phyloP scores from a whole-genome alignment of 1,284 basidiomycete genomes.

The Butyriboletus appendiculatus region DNA sequence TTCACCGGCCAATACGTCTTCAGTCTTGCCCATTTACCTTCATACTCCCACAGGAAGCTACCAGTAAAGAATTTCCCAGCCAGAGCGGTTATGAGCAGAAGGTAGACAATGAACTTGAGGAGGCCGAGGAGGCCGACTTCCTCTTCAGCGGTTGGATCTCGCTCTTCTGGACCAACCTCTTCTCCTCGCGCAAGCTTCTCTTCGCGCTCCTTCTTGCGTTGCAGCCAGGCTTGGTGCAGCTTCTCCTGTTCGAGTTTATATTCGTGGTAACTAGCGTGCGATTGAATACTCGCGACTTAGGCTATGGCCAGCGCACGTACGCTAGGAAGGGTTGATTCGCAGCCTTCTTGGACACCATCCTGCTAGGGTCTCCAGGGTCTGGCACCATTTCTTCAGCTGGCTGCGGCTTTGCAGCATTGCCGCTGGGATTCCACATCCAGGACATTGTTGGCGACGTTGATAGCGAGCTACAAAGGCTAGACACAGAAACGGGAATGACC shows the following conservation, averaged over 20 bases:
- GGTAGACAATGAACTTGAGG: constrained; percentile 65
- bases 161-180: constrained; percentile 67
- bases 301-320: constrained; percentile 46
- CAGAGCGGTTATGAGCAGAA: constrained; percentile 53
- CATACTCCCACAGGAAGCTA: constrained; percentile 77
- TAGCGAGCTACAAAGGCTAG: not conserved
- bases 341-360: constrained; percentile 72
- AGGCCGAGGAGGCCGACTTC: constrained; percentile 67
- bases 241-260: constrained; percentile 64
- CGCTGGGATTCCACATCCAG: constrained; percentile 33
- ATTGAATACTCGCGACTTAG: constrained; percentile 12
- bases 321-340: constrained; percentile 82
- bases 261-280: constrained; percentile 57
- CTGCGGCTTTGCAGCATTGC: constrained; percentile 19
- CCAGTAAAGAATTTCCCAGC: constrained; percentile 82
- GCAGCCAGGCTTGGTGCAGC: constrained; percentile 64
- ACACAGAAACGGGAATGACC: not conserved
- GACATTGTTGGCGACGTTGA: constrained; percentile 27
- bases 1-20: constrained; percentile 65
- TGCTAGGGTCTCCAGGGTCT: constrained; percentile 58
- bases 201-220: constrained; percentile 69
- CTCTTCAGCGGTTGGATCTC: constrained; percentile 65
- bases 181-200: constrained; percentile 75
- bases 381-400: constrained; percentile 34
- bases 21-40: constrained; percentile 56